These are phyloP conservation scores for Nemophila menziesii DNA, from an alignment of 257 asterid genomes.

Conservation along the genomic window DNA sequence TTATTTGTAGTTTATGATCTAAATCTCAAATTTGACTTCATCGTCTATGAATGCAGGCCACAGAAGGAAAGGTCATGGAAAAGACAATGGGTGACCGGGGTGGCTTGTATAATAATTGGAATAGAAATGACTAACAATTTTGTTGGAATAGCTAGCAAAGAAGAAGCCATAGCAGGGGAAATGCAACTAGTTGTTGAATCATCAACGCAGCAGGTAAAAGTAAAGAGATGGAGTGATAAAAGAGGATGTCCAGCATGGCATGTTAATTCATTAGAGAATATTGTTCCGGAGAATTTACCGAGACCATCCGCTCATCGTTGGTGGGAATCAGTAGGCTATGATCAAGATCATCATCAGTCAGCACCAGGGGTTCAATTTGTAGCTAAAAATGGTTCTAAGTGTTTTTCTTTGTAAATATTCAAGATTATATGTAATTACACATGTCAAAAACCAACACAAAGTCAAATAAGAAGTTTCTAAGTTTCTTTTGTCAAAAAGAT, in stretches of 20 bases:
- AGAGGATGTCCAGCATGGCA: conserved; percentile 71
- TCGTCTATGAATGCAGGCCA: conserved; percentile 18
- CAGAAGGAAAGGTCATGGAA: conserved; percentile 34
- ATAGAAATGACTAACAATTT: conserved; percentile 20
- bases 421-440: no score
- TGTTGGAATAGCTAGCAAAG: not conserved
- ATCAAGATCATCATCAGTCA: conserved; percentile 4
- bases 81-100: conserved; percentile 21
- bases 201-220: not conserved
- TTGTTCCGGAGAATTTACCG: conserved; percentile 77
- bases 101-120: conserved; percentile 40
- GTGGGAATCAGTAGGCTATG: conserved; percentile 41
- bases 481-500: not conserved
- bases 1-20: no score
- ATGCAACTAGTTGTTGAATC: conserved; percentile 9
- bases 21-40: not conserved
- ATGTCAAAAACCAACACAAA: no score
- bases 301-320: conserved; percentile 53
- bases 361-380: conserved; percentile 27
- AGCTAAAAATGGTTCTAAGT: conserved; percentile 1
- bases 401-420: conserved; percentile 14
- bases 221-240: conserved; percentile 57
- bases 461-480: not conserved
- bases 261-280: conserved; percentile 56
- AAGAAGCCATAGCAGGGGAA: conserved; percentile 22